Conservation (phyloP, 306 rosid genomes). For the Argentina anserina region DNA sequence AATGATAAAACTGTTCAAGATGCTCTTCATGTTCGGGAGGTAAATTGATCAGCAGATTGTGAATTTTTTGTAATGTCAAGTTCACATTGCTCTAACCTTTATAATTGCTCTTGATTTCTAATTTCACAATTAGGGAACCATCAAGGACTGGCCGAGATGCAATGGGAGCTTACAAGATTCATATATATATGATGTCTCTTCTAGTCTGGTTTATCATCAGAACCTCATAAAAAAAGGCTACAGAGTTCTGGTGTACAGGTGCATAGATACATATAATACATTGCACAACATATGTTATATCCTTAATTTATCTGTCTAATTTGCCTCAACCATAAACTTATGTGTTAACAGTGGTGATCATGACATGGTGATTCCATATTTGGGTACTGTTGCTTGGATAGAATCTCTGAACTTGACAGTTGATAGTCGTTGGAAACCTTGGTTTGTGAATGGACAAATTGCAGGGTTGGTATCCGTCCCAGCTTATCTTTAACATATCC, state of each 20-base stretch:
- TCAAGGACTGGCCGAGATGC: slow-evolving; percentile 29
- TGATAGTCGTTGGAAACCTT: slow-evolving; percentile 41
- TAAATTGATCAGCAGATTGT: not conserved
- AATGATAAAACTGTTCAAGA: slow-evolving; percentile 20
- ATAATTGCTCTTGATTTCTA: not conserved
- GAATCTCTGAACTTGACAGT: slow-evolving; percentile 38
- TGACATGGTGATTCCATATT: slow-evolving; percentile 30
- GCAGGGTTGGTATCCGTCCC: slow-evolving; percentile 27
- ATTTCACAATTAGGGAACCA: slow-evolving; percentile 20
- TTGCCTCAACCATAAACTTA: not conserved
- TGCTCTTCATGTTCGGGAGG: slow-evolving; percentile 20
- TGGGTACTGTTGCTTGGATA: slow-evolving; percentile 44
- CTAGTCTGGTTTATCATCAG: slow-evolving; percentile 20
- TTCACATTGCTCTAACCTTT: not conserved
- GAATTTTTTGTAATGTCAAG: not conserved
- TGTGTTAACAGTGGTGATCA: slow-evolving; percentile 38
- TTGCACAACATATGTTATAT: not conserved
- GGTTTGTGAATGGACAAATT: slow-evolving; percentile 54
- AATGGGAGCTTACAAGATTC: slow-evolving; percentile 3
- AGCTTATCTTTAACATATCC: not conserved
- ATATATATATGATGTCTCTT: slow-evolving; percentile 11
- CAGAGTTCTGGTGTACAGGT: slow-evolving; percentile 33
- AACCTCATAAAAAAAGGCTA: slow-evolving; percentile 26
- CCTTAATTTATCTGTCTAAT: not conserved
- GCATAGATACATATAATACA: not conserved